Conservation (phyloP, 768 basidiomycete genomes). For the Daedaleopsis sinensis region DNA sequence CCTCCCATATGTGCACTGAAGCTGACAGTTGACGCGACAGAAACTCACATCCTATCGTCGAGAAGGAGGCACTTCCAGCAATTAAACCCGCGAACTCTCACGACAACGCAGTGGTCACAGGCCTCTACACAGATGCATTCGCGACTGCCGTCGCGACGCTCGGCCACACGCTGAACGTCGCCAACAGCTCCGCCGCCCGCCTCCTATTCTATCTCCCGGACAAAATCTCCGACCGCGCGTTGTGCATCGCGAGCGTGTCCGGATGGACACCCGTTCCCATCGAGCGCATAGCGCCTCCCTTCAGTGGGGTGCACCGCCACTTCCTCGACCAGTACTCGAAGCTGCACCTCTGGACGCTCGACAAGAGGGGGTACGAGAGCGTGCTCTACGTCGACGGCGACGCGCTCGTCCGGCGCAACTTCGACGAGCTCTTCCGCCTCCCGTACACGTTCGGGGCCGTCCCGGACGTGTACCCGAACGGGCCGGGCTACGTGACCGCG, state of each 20-base stretch:
- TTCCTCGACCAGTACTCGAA: conserved; percentile 42
- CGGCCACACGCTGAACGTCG: conserved; percentile 32
- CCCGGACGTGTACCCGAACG: conserved; percentile 33
- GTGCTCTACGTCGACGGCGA: conserved; percentile 41
- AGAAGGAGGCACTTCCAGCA: neutral
- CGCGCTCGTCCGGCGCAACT: conserved; percentile 34
- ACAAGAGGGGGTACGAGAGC: conserved; percentile 30
- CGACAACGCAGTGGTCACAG: conserved; percentile 33
- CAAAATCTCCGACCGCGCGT: conserved; percentile 31
- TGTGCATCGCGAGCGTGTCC: conserved; percentile 33
- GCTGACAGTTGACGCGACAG: conserved; percentile 12
- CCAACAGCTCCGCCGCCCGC: conserved; percentile 32
- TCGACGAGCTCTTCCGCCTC: conserved; percentile 38
- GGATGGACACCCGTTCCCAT: conserved; percentile 36
- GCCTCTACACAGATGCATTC: conserved; percentile 36
- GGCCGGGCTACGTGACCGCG: conserved; percentile 30
- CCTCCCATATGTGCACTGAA: neutral
- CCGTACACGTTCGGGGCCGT: conserved; percentile 39
- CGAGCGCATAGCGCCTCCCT: conserved; percentile 36
- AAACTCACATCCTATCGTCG: conserved; percentile 21
- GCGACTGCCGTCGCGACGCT: conserved; percentile 35
- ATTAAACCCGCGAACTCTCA: conserved; percentile 11
- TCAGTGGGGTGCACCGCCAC: conserved; percentile 31
- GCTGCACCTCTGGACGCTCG: conserved; percentile 39
- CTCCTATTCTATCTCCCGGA: conserved; percentile 37